These are phyloP conservation scores for Theobroma grandiflorum DNA, from an alignment of 441 rosid genomes.

Conservation along the genomic window DNA sequence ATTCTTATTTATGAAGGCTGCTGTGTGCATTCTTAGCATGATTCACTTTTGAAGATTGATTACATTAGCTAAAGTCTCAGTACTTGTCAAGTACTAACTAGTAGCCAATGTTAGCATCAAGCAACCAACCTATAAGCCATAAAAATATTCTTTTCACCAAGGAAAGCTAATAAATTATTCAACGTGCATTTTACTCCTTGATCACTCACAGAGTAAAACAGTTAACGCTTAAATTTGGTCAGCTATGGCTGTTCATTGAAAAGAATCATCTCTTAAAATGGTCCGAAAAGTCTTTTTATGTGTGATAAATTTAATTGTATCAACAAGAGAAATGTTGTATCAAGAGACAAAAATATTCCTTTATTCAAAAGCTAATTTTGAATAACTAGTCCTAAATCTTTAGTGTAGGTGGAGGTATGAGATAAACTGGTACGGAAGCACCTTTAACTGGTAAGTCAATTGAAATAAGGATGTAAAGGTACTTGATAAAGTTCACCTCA, in stretches of 20 bases:
- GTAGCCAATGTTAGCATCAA: neutral
- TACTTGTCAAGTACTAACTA: neutral
- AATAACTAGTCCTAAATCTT: neutral
- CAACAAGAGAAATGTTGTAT: neutral
- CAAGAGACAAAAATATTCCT: neutral
- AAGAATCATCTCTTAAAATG: neutral
- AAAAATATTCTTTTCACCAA: neutral
- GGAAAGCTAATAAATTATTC: neutral
- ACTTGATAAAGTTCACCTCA: constrained; percentile 49
- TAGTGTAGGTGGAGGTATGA: neutral
- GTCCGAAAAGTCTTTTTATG: neutral
- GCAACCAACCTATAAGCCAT: neutral
- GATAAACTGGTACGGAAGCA: constrained; percentile 9
- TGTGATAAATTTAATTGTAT: neutral
- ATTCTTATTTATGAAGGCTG: neutral
- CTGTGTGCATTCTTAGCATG: neutral
- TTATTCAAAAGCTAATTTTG: constrained; percentile 3
- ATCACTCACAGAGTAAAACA: neutral
- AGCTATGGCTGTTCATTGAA: neutral
- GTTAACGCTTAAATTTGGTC: neutral
- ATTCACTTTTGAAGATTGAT: neutral
- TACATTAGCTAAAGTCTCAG: neutral
- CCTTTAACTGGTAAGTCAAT: constrained; percentile 10
- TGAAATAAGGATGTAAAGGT: neutral
- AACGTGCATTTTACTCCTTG: neutral